Evolutionary conservation across 371 early-diverging fungal genomes (phyloP).

Genomic region (Apophysomyces sp.): DNA sequence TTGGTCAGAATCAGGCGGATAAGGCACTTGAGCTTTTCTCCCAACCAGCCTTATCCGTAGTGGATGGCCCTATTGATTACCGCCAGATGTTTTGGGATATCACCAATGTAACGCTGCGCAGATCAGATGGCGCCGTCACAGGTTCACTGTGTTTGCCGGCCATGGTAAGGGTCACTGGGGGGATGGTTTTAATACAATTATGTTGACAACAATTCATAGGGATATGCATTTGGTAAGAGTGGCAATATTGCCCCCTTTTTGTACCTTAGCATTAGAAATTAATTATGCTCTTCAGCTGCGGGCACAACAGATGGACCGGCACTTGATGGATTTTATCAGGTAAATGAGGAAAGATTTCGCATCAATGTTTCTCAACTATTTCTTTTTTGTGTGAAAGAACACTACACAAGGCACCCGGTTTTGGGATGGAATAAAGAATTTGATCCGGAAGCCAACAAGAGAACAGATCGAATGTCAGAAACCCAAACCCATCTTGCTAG

Average conservation of each 20-base stretch:
- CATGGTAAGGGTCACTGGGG: constrained; percentile 33
- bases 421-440: constrained; percentile 48
- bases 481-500: constrained; percentile 64
- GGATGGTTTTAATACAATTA: not conserved
- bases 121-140: constrained; percentile 13
- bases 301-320: constrained; percentile 70
- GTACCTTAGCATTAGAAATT: not conserved
- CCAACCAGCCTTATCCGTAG: not conserved
- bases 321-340: constrained; percentile 42
- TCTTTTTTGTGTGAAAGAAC: constrained; percentile 14
- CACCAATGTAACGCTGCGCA: constrained; percentile 35
- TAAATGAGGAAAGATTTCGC: constrained; percentile 1
- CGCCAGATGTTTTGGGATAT: constrained; percentile 50
- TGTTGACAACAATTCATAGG: constrained; percentile 18
- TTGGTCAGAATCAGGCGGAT: constrained; percentile 53
- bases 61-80: constrained; percentile 36
- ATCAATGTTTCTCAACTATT: not conserved
- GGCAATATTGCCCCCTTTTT: not conserved
- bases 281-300: constrained; percentile 37
- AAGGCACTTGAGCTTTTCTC: constrained; percentile 38
- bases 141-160: constrained; percentile 31
- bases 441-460: constrained; percentile 39
- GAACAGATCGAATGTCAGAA: constrained; percentile 53
- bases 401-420: constrained; percentile 42
- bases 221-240: constrained; percentile 42